Base-by-base conservation (phyloP, 495 filamentous ascomycete species). In the Neurospora sp. region DNA sequence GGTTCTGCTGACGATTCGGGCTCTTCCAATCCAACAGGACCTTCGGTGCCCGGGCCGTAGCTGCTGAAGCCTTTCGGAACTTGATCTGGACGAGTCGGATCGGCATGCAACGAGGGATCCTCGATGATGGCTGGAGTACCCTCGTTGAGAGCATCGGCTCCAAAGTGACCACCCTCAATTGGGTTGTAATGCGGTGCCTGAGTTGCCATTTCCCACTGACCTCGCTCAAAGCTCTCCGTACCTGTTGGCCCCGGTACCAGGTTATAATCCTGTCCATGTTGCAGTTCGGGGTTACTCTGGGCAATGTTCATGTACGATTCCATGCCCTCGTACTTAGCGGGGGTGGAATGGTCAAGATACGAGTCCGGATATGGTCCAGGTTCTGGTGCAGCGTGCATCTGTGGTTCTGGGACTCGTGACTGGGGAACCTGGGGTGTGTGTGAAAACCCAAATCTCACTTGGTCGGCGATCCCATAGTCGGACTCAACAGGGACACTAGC, bases 381-480 rank as follows among this genome's bases (percentile, higher is more conserved):
- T 15, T 71, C 69, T 5, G 70, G 45, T 3, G 40, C 42, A 66
- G 13, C 62, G 39, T 71, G 66, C 11, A 48, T 43, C 21, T 70
- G 42, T 15, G 71, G 73, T 17, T 66, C 54, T 66, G 66, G 19
- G 17, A 37, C 71, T 38, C 71, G 31, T n/a, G 72, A 17, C 11
- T 66, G 72, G 4, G 73, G 39, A 15, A 74, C 45, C 24, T 78
- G 76, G 6, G 80, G 80, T 8, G 74, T 69, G 70, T 81, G 80
- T 2, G 80, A 80, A 45, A 81, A 81, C 3, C 79, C 79, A 39
- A 81, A 81, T 37, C 80, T 77, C 19, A 81, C 80, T 54, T 80
- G 79, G 39, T 81, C 78, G 28, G 78, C 75, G 11, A 81, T 54
- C 37, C 74, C 78, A 13, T 72, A 62, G 2, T 66, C 34, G 21